Evolutionary conservation across 768 basidiomycete species (phyloP).

Genomic region (Obba rivulosa): DNA sequence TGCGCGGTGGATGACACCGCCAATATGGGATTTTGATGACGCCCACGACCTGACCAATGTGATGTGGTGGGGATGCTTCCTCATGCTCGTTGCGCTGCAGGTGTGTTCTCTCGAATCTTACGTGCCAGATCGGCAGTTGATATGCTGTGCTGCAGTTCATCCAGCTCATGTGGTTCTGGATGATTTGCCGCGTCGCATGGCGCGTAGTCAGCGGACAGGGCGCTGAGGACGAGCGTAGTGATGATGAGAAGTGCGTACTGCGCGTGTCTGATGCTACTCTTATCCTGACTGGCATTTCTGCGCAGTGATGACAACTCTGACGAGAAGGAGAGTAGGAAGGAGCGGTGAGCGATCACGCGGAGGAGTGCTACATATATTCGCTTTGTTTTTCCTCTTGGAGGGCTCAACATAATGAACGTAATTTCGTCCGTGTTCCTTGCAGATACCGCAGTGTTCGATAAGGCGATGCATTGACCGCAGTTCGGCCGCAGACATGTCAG

Average conservation of each 20-base stretch:
- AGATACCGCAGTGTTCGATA: too few relatives aligned
- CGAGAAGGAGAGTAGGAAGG: conserved; percentile 28
- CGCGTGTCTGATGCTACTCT: not conserved
- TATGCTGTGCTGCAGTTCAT: conserved; percentile 41
- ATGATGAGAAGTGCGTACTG: conserved; percentile 62
- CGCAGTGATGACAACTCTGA: conserved; percentile 21
- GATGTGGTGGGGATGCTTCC: conserved; percentile 43
- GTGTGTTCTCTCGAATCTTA: conserved; percentile 30
- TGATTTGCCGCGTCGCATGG: conserved; percentile 83
- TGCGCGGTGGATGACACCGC: conserved; percentile 40
- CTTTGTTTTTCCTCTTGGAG: conserved; percentile 8
- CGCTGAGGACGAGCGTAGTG: conserved; percentile 82
- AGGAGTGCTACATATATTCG: conserved; percentile 10
- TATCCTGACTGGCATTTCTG: not conserved
- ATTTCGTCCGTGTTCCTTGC: too few relatives aligned
- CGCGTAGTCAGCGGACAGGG: conserved; percentile 68
- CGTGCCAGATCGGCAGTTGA: conserved; percentile 3
- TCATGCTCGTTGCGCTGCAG: conserved; percentile 56
- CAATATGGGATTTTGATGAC: conserved; percentile 52
- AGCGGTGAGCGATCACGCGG: conserved; percentile 13
- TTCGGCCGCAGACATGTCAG: too few relatives aligned
- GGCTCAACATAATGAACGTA: not conserved
- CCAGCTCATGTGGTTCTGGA: conserved; percentile 79
- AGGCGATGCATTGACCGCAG: too few relatives aligned
- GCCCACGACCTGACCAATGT: conserved; percentile 52